Evolutionary conservation across 2,329 filamentous ascomycete genomes (phyloP), one percentile per base, ranked within the genome.

Genomic region (Microcera coccophila): DNA sequence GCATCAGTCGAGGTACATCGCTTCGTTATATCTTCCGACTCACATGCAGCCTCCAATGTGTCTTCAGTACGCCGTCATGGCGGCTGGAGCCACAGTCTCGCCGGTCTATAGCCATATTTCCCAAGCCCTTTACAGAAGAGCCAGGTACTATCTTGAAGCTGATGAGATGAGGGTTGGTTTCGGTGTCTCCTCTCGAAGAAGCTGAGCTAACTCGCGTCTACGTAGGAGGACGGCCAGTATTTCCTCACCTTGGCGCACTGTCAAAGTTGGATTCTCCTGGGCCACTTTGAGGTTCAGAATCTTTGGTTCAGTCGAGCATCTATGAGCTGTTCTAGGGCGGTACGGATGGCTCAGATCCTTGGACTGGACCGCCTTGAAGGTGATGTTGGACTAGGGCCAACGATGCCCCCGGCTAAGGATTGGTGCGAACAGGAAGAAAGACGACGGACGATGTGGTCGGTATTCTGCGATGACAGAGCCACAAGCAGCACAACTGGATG

Each of bases 401-500:
- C 84, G 19, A 60, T 95, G 5, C 71, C 80, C 3, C 83, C 86
- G 1, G 76, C 89, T 0, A 80, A 75, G 55, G 86, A 90, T 59
- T 94, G 87, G 86, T 82, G 79, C 1, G 90, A 95, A 40, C 48
- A 65, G 3, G 71, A 74, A 39, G 90, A 95, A 63, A 75, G 90
- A 41, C 74, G 90, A 40, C 76, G 90, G 47, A 83, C 85, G 0
- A 90, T 94, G 53, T 95, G 90, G 90, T 76, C 82, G 55, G 74
- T 81, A 1, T 95, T 90, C 55, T 85, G 82, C 54, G 72, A 83
- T 22, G 90, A 95, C 62, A 78, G 86, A 35, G 90, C 90, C 64
- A 82, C 85, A 2, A 90, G 85, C 58, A 85, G 90, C 35, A 89
- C 87, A 12, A 93, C 88, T 3, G 88, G 88, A 2, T 95, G 90